phyloP scores from a whole-genome alignment of 805 yeast genomes.

The Ogataea henricii region DNA sequence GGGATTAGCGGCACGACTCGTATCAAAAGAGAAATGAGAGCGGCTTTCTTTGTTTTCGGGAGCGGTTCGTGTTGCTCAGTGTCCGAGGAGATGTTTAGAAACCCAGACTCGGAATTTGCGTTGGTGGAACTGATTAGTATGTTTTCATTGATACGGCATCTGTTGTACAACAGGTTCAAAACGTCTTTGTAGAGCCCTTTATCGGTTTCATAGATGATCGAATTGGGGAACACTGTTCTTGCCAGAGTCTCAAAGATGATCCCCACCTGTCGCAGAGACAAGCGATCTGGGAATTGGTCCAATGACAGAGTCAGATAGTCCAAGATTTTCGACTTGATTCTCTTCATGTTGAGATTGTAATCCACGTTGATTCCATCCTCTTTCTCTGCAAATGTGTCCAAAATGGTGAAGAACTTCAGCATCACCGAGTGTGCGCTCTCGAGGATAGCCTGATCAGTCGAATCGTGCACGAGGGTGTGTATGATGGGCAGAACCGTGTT shows the following conservation, averaged over 20 bases:
- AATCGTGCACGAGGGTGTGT: slow-evolving; percentile 24
- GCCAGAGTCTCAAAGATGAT: slow-evolving; percentile 61
- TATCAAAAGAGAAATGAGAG: slow-evolving; percentile 48
- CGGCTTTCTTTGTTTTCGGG: slow-evolving; percentile 44
- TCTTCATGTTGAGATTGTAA: slow-evolving; percentile 15
- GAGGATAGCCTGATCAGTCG: slow-evolving; percentile 36
- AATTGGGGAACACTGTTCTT: slow-evolving; percentile 41
- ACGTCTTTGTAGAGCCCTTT: slow-evolving; percentile 37
- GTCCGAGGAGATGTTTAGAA: slow-evolving; percentile 9
- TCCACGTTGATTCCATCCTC: slow-evolving; percentile 21
- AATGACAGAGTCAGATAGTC: slow-evolving; percentile 50
- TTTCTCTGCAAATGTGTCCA: slow-evolving; percentile 24
- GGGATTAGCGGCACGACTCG: slow-evolving; percentile 56
- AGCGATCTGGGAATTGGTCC: slow-evolving; percentile 54
- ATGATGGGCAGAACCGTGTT: slow-evolving; percentile 29
- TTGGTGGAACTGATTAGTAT: background rate
- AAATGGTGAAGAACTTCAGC: slow-evolving; percentile 33
- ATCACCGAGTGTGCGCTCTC: slow-evolving; percentile 70
- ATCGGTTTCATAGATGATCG: slow-evolving; percentile 34
- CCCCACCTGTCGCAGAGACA: slow-evolving; percentile 56
- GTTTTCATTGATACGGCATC: slow-evolving; percentile 34
- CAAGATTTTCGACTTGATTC: slow-evolving; percentile 24
- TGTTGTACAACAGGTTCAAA: slow-evolving; percentile 43
- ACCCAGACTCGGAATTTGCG: slow-evolving; percentile 5
- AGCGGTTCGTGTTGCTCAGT: slow-evolving; percentile 15